Evolutionary conservation across 2,329 filamentous ascomycete genomes (phyloP).

Genomic region (Xylaria sp.): DNA sequence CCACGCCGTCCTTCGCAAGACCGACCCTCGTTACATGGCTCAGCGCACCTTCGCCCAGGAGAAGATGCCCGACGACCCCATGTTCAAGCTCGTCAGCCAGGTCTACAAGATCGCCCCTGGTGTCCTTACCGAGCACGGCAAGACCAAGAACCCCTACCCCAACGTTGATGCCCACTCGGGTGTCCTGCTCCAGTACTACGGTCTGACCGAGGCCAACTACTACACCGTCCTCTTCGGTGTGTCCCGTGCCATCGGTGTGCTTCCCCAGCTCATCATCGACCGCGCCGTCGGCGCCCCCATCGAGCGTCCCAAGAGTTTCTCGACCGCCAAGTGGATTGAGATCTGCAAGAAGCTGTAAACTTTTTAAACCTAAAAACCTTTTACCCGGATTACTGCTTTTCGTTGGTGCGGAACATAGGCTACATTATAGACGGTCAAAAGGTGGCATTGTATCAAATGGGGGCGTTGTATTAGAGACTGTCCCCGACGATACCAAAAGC

Average conservation of each 20-base stretch:
- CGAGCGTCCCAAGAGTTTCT: constrained; percentile 99
- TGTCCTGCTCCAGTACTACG: constrained; percentile 99
- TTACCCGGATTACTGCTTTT: constrained; percentile 40
- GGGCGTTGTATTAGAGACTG: constrained; percentile 46
- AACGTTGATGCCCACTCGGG: constrained; percentile 99
- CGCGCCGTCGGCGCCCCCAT: constrained; percentile 96
- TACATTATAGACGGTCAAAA: constrained; percentile 50
- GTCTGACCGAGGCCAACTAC: constrained; percentile 98
- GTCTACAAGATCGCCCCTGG: constrained; percentile 99
- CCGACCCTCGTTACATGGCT: constrained; percentile 97
- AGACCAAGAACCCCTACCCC: constrained; percentile 99
- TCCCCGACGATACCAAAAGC: constrained; percentile 51
- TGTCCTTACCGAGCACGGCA: constrained; percentile 99
- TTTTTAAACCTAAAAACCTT: constrained; percentile 24
- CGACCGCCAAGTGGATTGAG: constrained; percentile 95
- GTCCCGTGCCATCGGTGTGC: constrained; percentile 95
- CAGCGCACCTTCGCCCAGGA: constrained; percentile 96
- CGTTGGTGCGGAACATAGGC: constrained; percentile 42
- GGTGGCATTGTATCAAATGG: constrained; percentile 47
- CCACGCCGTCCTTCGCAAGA: constrained; percentile 99
- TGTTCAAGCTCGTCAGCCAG: constrained; percentile 99
- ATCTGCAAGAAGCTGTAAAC: constrained; percentile 89
- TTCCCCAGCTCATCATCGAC: constrained; percentile 99
- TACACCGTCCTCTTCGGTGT: constrained; percentile 99
- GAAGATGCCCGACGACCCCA: constrained; percentile 95